Percentiles rank a stretch among this genome's conserved stretches.
Evolutionary conservation across 2,329 filamentous ascomycete genomes (phyloP).

Genomic region (Hypoxylon sp.): DNA sequence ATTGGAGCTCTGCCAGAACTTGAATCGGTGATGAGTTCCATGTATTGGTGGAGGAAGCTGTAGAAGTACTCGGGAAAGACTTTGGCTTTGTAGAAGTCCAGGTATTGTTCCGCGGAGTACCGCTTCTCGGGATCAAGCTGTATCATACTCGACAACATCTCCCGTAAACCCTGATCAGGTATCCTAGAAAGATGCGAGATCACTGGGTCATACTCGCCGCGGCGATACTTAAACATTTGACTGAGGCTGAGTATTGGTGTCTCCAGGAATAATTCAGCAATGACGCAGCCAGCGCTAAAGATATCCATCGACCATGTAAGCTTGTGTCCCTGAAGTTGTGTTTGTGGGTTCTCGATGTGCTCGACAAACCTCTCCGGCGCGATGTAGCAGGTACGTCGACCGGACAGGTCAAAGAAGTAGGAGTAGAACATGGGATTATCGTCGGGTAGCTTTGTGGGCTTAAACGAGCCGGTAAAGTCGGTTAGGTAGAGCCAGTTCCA

Average conservation of each 20-base stretch:
- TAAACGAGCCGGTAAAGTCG: constrained; percentile 97
- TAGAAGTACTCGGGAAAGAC: constrained; percentile 98
- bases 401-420: constrained; percentile 96
- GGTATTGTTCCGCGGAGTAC: constrained; percentile 93
- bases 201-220: constrained; percentile 91
- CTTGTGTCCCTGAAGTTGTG: constrained; percentile 69
- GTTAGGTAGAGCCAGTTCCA: constrained; percentile 99
- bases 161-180: constrained; percentile 86
- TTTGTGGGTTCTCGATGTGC: constrained; percentile 58
- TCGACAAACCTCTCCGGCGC: constrained; percentile 91
- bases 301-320: constrained; percentile 97
- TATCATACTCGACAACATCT: constrained; percentile 96
- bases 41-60: constrained; percentile 96
- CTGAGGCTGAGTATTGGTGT: constrained; percentile 97
- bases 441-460: constrained; percentile 92
- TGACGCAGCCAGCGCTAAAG: constrained; percentile 96
- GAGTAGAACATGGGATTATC: constrained; percentile 98
- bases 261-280: constrained; percentile 95
- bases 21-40: constrained; percentile 94
- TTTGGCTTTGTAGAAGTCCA: constrained; percentile 91
- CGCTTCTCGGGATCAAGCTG: constrained; percentile 91
- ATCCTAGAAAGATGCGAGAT: constrained; percentile 87
- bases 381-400: constrained; percentile 91
- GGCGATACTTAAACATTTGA: constrained; percentile 93
- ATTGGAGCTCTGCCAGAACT: constrained; percentile 82